Base-by-base conservation (phyloP, 345 rosid species). In the Punica granatum region DNA sequence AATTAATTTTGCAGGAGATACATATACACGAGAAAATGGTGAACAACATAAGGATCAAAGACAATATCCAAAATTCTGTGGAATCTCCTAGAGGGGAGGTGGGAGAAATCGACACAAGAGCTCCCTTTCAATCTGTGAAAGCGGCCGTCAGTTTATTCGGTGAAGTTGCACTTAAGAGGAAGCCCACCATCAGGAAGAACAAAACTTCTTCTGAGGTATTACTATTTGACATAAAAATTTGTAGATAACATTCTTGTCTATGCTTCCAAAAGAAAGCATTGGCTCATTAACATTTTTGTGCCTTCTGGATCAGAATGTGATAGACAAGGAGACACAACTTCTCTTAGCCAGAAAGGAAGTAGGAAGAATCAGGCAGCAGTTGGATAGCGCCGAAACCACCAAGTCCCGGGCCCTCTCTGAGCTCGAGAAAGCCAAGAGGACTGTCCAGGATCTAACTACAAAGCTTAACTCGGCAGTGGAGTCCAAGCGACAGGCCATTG, bases 41-140 rank as follows among this genome's bases (percentile, higher is more conserved):
- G 90, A 86, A 79, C 72, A 85, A 81, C 68, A 63, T 86, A 33
- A 70, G 85, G 25, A 69, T 36, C 35, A 64, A 21, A 11, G 76
- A 79, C 4, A 39, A 73, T 33, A 13, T 16, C 43, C 63, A 43
- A 42, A 65, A 25, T 19, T 35, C 67, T 11, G 21, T 15, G 2
- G 56, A 62, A 7, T 86, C 92, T 67, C 93, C 92, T 0, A 83
- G 72, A 73, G 83, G 72, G 15, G 99, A 88, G 86, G 85, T 89
- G 3, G 96, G 98, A 67, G 98, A 93, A 84, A 94, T 90, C 64
- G 99, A 94, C 80, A 90, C 99, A 8, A 74, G 86, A 78, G 92
- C 94, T 34, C 99, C 97, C 0, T 87, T 90, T 67, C 89, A 88
- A 73, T 94, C 99, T 51, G 99, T 94, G 44, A 89, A 81, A 78